Conservation (phyloP, 257 asterid genomes). For the Nicotiana sylvestris region DNA sequence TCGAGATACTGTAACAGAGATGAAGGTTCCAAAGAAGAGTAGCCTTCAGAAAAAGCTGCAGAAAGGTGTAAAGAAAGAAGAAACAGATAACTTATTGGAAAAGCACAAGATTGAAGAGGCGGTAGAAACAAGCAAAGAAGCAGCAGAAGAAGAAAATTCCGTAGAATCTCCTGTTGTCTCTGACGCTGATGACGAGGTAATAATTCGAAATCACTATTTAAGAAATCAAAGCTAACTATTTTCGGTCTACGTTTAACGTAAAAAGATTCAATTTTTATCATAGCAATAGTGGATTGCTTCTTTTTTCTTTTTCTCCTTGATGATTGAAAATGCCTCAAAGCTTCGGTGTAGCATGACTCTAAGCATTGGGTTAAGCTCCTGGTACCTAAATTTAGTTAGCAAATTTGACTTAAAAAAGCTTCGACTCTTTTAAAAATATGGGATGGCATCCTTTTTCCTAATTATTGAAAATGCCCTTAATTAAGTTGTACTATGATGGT, state of each 20-base stretch:
- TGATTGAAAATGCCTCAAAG: too few species aligned
- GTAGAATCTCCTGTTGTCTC: constrained; percentile 21
- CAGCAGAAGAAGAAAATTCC: not conserved
- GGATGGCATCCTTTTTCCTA: not conserved
- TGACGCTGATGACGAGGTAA: constrained; percentile 18
- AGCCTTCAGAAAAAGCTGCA: constrained; percentile 1
- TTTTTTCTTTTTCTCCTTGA: too few species aligned
- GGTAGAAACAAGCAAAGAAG: not conserved
- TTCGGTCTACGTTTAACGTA: not conserved
- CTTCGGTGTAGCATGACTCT: too few species aligned
- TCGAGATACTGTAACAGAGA: not conserved
- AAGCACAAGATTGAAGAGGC: not conserved
- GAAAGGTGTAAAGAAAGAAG: not conserved
- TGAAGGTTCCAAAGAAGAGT: constrained; percentile 9
- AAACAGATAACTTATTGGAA: not conserved
- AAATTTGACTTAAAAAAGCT: too few species aligned
- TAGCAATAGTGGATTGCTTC: not conserved
- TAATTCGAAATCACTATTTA: not conserved
- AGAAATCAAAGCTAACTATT: not conserved
- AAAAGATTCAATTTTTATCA: not conserved
- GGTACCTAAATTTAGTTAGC: too few species aligned
- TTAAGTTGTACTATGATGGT: too few species aligned
- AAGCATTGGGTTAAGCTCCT: too few species aligned
- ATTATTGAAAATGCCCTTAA: not conserved
- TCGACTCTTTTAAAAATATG: too few species aligned